Conservation (phyloP, 2,329 filamentous ascomycete species). For the Leptographium wingfieldii region DNA sequence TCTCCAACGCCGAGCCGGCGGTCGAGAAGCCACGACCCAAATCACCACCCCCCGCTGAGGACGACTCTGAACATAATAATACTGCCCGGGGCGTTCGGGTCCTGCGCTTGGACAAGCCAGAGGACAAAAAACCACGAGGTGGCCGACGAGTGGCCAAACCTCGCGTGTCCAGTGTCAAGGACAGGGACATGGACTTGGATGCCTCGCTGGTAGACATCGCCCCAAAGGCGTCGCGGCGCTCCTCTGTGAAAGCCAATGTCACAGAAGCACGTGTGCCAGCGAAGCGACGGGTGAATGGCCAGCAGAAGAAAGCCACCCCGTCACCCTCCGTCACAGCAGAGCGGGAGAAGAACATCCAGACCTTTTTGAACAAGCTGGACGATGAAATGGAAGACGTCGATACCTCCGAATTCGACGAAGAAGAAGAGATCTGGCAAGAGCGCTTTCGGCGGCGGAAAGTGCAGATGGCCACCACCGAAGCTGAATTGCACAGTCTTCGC, state of each 20-base stretch:
- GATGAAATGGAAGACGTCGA: conserved; percentile 29
- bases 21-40: conserved; percentile 39
- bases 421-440: conserved; percentile 38
- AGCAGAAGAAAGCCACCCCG: conserved; percentile 32
- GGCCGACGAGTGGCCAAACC: conserved; percentile 9
- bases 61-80: conserved; percentile 6
- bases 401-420: conserved; percentile 29
- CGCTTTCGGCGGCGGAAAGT: conserved; percentile 53
- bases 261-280: conserved; percentile 31
- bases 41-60: conserved; percentile 20
- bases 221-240: conserved; percentile 36
- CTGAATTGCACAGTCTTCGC: conserved; percentile 49
- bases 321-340: conserved; percentile 28
- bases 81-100: conserved; percentile 4
- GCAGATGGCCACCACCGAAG: conserved; percentile 48
- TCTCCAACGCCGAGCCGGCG: conserved; percentile 62
- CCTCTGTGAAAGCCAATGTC: conserved; percentile 32
- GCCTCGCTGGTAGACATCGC: conserved; percentile 8
- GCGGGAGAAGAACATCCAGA: conserved; percentile 58
- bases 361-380: conserved; percentile 40
- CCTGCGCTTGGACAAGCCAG: conserved; percentile 15
- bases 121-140: conserved; percentile 9
- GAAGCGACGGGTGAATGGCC: conserved; percentile 49
- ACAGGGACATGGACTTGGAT: conserved; percentile 38
- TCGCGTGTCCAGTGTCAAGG: conserved; percentile 17